Base-by-base conservation (phyloP, 768 basidiomycete species). In the Leccinum sublutescens region DNA sequence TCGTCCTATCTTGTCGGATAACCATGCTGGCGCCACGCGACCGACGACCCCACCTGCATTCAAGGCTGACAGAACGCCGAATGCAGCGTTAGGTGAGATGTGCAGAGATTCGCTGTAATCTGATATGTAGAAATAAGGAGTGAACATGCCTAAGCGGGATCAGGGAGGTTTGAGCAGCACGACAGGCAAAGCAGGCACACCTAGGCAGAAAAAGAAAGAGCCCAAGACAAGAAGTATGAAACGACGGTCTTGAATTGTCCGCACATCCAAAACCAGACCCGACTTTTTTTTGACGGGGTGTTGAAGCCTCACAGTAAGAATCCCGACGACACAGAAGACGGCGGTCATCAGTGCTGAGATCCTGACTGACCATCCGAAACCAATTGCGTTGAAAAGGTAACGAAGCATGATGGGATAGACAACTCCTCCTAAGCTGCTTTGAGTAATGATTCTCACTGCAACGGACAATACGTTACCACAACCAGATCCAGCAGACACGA, bases 401-500 rank as follows among this genome's bases (percentile, higher is more conserved):
- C 82, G 82, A 21, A 89, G 77, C 74, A 86, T 74, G 52, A 89
- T 81, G 0, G 88, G 85, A 62, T 83, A 89, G n/a, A 86, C 72
- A 3, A 88, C 85, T 10, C 88, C 88, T 23, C 90, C 90, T 82
- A 66, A 52, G 33, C 23, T 23, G 3, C 57, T 34, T 58, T 64
- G 21, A 66, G 73, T 53, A 52, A 55, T 45, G 63, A 71, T 64
- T 56, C 59, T 47, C 64, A 65, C 19, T 1, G 5, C n/a, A 56
- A 58, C 53, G 56, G 58, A 53, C 54, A 51, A 54, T 9, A 55
- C 55, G 23, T 60, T 59, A 85, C 87, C 87, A 57, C 82, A 68
- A 57, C 86, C 82, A 25, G 86, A 85, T n/a, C 91, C 91, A 34
- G 88, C 82, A 1, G 82, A 78, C 17, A 84, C 85, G 56, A 93